A percentile compares a stretch with the other conserved stretches of the same genome.
phyloP scores from a whole-genome alignment of 371 early-diverging fungal species.

The Chytridiales sp. region DNA sequence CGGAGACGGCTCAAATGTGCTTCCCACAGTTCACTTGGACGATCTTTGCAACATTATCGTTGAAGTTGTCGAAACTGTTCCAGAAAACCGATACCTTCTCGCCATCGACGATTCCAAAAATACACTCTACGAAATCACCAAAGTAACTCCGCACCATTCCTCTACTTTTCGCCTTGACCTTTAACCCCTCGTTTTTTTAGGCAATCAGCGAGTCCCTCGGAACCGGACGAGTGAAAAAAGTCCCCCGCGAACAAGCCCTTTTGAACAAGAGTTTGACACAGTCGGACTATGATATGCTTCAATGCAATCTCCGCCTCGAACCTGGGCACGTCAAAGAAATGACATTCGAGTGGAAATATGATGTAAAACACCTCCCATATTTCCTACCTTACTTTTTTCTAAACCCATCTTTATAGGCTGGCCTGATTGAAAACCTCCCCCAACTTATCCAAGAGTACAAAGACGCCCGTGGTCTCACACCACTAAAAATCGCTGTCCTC shows the following conservation, averaged over 20 bases:
- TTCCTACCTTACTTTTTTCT: neutral
- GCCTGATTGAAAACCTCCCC: conserved; percentile 50
- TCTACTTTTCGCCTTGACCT: neutral
- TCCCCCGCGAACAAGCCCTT: conserved; percentile 50
- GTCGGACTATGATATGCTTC: conserved; percentile 51
- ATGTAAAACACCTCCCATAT: conserved; percentile 31
- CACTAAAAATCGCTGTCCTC: conserved; percentile 49
- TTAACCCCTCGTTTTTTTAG: conserved; percentile 16
- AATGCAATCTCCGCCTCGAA: conserved; percentile 48
- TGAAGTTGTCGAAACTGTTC: conserved; percentile 48
- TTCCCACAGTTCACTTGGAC: conserved; percentile 55
- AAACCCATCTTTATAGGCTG: conserved; percentile 30
- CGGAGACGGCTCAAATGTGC: conserved; percentile 53
- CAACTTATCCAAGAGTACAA: conserved; percentile 52
- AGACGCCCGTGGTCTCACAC: conserved; percentile 49
- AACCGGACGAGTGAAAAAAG: conserved; percentile 46
- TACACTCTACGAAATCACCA: conserved; percentile 48
- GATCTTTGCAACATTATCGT: conserved; percentile 51
- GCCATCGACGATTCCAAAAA: conserved; percentile 55
- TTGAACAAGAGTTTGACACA: conserved; percentile 46
- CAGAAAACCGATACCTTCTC: conserved; percentile 47
- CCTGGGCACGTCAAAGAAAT: conserved; percentile 53
- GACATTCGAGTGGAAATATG: conserved; percentile 56
- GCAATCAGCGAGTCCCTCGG: conserved; percentile 49
- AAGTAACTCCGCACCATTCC: conserved; percentile 22